phyloP scores from a whole-genome alignment of 1,284 basidiomycete genomes.

The Fomitopsis palustris region DNA sequence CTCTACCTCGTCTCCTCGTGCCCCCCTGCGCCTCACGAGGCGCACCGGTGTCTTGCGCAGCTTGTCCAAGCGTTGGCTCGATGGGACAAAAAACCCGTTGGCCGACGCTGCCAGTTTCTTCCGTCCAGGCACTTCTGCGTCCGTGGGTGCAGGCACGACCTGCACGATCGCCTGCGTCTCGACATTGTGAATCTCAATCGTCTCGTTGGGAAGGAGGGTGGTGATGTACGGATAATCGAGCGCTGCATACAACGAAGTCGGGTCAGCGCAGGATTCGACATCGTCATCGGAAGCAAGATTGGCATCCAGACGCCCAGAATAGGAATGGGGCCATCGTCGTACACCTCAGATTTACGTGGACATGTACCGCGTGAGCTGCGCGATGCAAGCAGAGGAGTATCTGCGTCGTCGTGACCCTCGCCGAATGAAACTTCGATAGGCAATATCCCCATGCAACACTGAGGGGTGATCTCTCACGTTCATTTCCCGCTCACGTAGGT shows the following conservation, averaged over 20 bases:
- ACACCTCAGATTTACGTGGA: constrained; percentile 4
- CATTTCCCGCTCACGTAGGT: not conserved
- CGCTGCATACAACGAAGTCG: constrained; percentile 39
- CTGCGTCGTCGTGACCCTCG: not conserved
- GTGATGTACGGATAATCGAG: constrained; percentile 81
- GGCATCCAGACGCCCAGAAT: not conserved
- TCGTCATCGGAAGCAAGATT: not conserved
- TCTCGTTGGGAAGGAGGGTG: constrained; percentile 74
- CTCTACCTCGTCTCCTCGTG: not conserved
- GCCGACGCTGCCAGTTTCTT: constrained; percentile 41
- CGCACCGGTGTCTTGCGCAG: constrained; percentile 32
- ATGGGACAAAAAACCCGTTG: constrained; percentile 60
- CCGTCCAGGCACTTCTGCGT: constrained; percentile 17
- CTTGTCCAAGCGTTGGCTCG: constrained; percentile 53
- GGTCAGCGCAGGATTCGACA: constrained; percentile 3
- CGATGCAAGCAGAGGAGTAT: not conserved
- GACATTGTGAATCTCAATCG: constrained; percentile 79
- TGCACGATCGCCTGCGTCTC: constrained; percentile 76
- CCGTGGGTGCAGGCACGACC: constrained; percentile 52
- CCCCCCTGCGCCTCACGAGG: constrained; percentile 12
- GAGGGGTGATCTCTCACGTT: not conserved
- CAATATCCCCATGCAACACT: not conserved
- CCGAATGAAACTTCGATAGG: not conserved
- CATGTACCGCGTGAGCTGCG: not conserved
- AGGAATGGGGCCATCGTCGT: not conserved